Percentiles rank a stretch among this genome's conserved stretches.
These are phyloP conservation scores for Excoecaria agallocha DNA, from an alignment of 345 rosid genomes.

Conservation along the genomic window DNA sequence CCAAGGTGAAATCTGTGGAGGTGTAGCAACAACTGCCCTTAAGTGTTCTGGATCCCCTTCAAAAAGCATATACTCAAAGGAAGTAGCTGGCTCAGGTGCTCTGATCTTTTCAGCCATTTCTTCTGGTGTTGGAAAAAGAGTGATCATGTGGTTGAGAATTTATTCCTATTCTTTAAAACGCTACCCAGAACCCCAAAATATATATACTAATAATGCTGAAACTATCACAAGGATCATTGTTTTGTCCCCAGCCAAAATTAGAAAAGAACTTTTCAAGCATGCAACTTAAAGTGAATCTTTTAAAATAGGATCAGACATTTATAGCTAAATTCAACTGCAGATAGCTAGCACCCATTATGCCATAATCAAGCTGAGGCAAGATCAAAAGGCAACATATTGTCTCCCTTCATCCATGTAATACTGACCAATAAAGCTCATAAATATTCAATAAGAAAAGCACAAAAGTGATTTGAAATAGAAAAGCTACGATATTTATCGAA, in stretches of 20 bases:
- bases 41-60: slow-evolving; percentile 58
- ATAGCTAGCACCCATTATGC: not conserved
- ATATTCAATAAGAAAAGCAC: not conserved
- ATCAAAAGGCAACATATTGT: not conserved
- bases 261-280: not conserved
- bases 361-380: not conserved
- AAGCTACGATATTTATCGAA: not conserved
- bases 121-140: slow-evolving; percentile 10
- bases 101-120: slow-evolving; percentile 37
- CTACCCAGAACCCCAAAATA: not conserved
- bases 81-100: slow-evolving; percentile 21
- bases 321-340: not conserved
- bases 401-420: not conserved
- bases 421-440: not conserved
- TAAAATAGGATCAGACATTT: not conserved
- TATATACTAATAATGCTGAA: not conserved
- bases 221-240: not conserved
- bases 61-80: slow-evolving; percentile 54
- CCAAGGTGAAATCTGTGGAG: slow-evolving; percentile 36
- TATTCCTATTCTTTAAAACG: not conserved
- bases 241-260: not conserved
- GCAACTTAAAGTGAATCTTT: not conserved
- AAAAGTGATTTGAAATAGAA: not conserved
- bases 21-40: slow-evolving; percentile 49
- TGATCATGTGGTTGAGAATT: not conserved